Evolutionary conservation across 768 basidiomycete genomes (phyloP).

Genomic region (Strobilomyces dryophilus): DNA sequence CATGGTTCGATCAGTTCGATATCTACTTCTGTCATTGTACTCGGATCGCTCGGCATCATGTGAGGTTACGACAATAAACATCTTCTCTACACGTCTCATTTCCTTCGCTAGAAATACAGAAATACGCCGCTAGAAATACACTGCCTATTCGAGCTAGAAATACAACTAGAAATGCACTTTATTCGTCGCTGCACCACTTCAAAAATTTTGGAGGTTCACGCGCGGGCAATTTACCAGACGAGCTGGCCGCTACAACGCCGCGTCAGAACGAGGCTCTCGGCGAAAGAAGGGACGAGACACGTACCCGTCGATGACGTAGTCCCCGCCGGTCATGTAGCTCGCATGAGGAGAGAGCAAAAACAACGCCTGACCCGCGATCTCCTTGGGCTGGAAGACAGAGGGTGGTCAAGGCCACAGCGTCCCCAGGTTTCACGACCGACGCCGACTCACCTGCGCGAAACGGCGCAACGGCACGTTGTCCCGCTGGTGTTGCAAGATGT

Average conservation of each 20-base stretch:
- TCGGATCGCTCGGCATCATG: no score
- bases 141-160: neutral
- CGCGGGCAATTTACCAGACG: constrained; percentile 21
- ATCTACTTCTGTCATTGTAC: no score
- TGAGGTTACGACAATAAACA: no score
- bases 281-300: constrained; percentile 11
- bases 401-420: no score
- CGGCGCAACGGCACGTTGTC: constrained; percentile 48
- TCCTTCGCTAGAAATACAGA: no score
- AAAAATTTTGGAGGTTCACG: neutral
- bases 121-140: no score
- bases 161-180: neutral
- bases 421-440: no score
- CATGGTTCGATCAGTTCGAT: no score
- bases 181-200: neutral
- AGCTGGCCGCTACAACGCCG: constrained; percentile 21
- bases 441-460: constrained; percentile 46
- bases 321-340: constrained; percentile 55
- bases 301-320: constrained; percentile 55
- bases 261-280: neutral
- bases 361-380: constrained; percentile 53
- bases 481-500: constrained; percentile 46
- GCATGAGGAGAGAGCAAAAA: constrained; percentile 49
- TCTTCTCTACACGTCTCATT: no score
- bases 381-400: constrained; percentile 39